A percentile compares a stretch with the other conserved stretches of the same genome.
Conservation (phyloP, 306 rosid genomes). For the Prunus davidiana region DNA sequence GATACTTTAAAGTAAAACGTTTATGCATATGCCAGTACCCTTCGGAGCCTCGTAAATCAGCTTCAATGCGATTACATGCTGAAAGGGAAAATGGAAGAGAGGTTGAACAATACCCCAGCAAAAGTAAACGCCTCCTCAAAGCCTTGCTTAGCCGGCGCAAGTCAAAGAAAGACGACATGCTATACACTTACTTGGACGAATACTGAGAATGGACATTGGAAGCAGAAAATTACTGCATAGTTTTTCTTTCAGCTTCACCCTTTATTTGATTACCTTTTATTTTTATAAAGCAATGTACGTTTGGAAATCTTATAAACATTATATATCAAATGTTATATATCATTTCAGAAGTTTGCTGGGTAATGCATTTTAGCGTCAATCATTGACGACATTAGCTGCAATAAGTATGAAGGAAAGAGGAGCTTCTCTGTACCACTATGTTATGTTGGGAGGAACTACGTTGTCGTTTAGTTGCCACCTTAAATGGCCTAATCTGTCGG, state of each 20-base stretch:
- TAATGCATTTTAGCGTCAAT: background rate
- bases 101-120: slow-evolving; percentile 75
- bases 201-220: slow-evolving; percentile 45
- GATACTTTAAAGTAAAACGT: slow-evolving; percentile 8
- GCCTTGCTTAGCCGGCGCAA: slow-evolving; percentile 96
- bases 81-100: slow-evolving; percentile 70
- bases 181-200: slow-evolving; percentile 91
- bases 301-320: background rate
- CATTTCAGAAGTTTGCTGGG: background rate
- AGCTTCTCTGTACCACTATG: too few relatives aligned
- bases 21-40: slow-evolving; percentile 54
- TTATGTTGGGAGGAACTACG: background rate
- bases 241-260: slow-evolving; percentile 38
- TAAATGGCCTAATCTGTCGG: background rate
- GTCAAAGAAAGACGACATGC: slow-evolving; percentile 89
- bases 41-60: slow-evolving; percentile 89
- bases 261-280: slow-evolving; percentile 8
- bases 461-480: background rate
- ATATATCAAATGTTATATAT: background rate
- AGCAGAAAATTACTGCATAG: slow-evolving; percentile 32
- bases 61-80: slow-evolving; percentile 84
- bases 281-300: slow-evolving; percentile 19
- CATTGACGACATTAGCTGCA: background rate
- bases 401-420: too few relatives aligned
- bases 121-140: slow-evolving; percentile 89